Percentiles rank a stretch among this genome's conserved stretches.
These are phyloP conservation scores for Paradendryphiella salina DNA, from an alignment of 2,329 filamentous ascomycete genomes.

Conservation along the genomic window DNA sequence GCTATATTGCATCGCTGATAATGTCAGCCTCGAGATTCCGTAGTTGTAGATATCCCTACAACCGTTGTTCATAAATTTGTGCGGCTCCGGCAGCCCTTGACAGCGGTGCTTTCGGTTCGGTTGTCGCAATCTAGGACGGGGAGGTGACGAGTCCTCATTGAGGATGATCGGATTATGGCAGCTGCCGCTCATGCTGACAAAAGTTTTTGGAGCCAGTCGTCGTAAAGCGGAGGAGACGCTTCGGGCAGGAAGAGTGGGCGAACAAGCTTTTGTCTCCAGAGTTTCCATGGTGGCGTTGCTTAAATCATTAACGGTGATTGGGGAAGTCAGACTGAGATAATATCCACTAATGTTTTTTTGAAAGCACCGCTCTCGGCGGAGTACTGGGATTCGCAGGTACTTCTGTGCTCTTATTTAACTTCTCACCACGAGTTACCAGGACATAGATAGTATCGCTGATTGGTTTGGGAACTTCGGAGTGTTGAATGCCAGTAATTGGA, in stretches of 20 bases:
- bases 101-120: not conserved
- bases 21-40: constrained; percentile 3
- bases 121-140: not conserved
- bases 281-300: not conserved
- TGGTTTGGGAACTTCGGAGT: not conserved
- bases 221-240: not conserved
- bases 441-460: constrained; percentile 1
- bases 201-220: not conserved
- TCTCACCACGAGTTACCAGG: not conserved
- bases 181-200: constrained; percentile 15
- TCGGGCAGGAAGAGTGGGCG: not conserved
- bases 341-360: constrained; percentile 8
- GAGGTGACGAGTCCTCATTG: constrained; percentile 19
- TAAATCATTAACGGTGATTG: constrained; percentile 1
- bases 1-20: constrained; percentile 3
- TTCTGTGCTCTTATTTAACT: not conserved
- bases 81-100: constrained; percentile 4
- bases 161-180: constrained; percentile 32
- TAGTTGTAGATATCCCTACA: constrained; percentile 16
- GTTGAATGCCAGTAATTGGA: not conserved
- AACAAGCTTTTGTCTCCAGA: not conserved
- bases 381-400: not conserved
- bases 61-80: constrained; percentile 18
- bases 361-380: not conserved
- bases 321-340: constrained; percentile 19